Base-by-base conservation (phyloP, 208 protist species). In the Trypanosoma lewisi region DNA sequence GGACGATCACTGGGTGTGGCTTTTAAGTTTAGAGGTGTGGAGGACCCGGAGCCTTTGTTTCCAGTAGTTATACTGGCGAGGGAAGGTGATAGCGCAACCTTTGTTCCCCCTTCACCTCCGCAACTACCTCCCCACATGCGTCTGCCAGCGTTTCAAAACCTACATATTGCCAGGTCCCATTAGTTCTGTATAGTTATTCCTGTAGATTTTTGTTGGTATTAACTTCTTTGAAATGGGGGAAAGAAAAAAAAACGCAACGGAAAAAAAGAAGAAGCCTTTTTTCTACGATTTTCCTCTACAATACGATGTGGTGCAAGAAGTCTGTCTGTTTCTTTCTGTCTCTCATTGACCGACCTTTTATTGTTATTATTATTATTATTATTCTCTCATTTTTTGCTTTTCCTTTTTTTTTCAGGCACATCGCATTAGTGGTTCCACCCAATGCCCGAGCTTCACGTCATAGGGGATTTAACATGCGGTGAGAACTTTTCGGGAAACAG, bases 391-490 rank as follows among this genome's bases (percentile, higher is more conserved):
- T 63, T 55, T 45, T 44, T 42, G 36, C 33, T 62, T 54, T 62
- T 44, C 37, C 49, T 54, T 60, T 45, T 27, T 67, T 51, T 47
- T 53, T 45, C 4, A n/a, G 4, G 4, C 4, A 0, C 21, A 27
- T 31, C 39, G 21, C 42, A 16, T 33, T 27, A n/a, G 21, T 49
- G 4, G 57, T 11, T 28, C 39, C 27, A n/a, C 0, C 12, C 47
- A 9, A 83, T 83, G 87, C 77, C 91, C 9, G 91, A 97, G 63
- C 67, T 97, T 6, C 85, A 92, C 55, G 65, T 97, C 21, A 88
- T 97, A 34, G 91, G 91, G 6, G 87, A 97, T 44, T 70, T 97
- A 28, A 56, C 45, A 7, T 66, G 55, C 23, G 91, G 87, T 5
- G 67, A 79, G 42, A 74, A 84, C 49, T 97, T 94, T 50, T 80